phyloP scores from a whole-genome alignment of 306 rosid species.

The Erythrophleum fordii region DNA sequence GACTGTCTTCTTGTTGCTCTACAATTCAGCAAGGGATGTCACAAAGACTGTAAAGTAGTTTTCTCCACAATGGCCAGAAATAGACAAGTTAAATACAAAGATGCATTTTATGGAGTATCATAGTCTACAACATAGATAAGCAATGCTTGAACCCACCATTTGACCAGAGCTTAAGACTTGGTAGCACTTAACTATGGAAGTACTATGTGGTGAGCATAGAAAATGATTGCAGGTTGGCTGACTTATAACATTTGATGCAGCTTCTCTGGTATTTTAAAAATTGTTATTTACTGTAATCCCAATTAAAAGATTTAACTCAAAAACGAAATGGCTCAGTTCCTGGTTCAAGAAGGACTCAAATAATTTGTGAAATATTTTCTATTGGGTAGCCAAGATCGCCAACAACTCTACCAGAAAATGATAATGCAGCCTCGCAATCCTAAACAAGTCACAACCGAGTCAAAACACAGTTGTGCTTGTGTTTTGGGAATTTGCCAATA shows the following conservation, averaged over 20 bases:
- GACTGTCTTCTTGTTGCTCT: background rate
- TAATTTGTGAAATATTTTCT: conserved; percentile 28
- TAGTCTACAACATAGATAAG: background rate
- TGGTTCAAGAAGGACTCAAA: conserved; percentile 3
- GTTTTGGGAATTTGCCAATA: conserved; percentile 1
- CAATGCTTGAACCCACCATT: background rate
- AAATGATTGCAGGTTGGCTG: background rate
- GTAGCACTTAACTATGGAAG: background rate
- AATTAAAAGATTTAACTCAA: background rate
- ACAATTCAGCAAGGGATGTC: background rate
- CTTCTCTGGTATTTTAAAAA: background rate
- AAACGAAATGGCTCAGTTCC: background rate
- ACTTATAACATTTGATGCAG: background rate
- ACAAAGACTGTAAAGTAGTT: background rate
- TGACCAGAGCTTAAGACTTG: background rate
- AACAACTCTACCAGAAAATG: background rate
- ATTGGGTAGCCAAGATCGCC: conserved; percentile 7
- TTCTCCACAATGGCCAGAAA: conserved; percentile 25
- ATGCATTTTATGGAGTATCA: background rate
- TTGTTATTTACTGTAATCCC: background rate
- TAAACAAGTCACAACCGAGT: conserved; percentile 17
- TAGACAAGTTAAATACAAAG: conserved; percentile 10
- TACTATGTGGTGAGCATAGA: background rate
- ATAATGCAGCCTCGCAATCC: conserved; percentile 15
- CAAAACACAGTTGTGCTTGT: conserved; percentile 20